Percentiles rank a stretch among this genome's conserved stretches.
These are phyloP conservation scores for Combretum micranthum DNA, from an alignment of 345 rosid species.

Conservation along the genomic window DNA sequence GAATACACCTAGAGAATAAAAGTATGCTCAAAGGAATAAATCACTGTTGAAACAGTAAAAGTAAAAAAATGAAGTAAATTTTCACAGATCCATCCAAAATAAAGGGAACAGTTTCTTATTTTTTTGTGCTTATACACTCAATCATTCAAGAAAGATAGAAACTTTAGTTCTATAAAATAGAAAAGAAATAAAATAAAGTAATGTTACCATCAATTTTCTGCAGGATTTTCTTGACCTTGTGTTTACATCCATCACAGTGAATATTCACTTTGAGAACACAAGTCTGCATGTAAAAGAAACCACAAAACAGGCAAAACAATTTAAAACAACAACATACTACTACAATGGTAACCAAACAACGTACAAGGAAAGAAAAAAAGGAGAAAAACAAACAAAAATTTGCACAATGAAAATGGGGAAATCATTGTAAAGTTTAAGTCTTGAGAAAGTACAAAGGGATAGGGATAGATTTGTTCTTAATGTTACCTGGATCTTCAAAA, in stretches of 20 bases:
- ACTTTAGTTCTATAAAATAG: not conserved
- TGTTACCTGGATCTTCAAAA: slow-evolving; percentile 88
- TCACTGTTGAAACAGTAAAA: not conserved
- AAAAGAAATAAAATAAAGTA: not conserved
- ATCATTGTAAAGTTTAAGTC: slow-evolving; percentile 10
- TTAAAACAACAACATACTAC: slow-evolving; percentile 9
- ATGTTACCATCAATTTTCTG: slow-evolving; percentile 81
- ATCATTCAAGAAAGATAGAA: not conserved
- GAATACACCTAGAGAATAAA: slow-evolving; percentile 54
- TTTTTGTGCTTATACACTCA: not conserved
- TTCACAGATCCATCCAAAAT: not conserved
- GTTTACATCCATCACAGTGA: slow-evolving; percentile 92
- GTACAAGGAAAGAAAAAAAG: not conserved
- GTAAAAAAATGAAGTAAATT: not conserved
- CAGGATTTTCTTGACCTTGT: slow-evolving; percentile 85
- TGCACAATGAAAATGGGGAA: not conserved
- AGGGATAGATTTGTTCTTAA: not conserved
- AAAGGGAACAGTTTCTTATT: not conserved
- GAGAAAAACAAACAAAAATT: not conserved
- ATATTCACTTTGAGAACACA: slow-evolving; percentile 92
- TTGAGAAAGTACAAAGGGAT: not conserved
- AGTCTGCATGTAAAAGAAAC: slow-evolving; percentile 66
- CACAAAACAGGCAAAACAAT: slow-evolving; percentile 9
- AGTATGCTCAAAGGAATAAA: not conserved
- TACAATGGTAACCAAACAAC: not conserved